Conservation (phyloP, 805 yeast species). For the Wickerhamiella bombiphila region DNA sequence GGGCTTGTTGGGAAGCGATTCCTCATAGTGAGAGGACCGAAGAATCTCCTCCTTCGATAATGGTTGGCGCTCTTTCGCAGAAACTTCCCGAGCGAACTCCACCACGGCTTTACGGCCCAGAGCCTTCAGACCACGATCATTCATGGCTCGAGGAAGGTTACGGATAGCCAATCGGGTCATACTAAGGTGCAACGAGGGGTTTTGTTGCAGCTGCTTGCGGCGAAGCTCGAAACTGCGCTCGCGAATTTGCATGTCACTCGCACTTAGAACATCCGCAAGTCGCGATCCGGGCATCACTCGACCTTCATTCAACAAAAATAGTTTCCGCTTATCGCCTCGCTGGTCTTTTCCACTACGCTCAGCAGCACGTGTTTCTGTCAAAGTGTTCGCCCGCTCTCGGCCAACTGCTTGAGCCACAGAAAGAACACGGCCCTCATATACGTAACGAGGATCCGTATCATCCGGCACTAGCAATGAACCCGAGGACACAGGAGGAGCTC, state of each 20-base stretch:
- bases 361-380: constrained; percentile 57
- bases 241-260: constrained; percentile 70
- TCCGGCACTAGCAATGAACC: constrained; percentile 70
- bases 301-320: constrained; percentile 86
- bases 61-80: constrained; percentile 59
- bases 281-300: constrained; percentile 70
- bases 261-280: constrained; percentile 52
- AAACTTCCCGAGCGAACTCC: constrained; percentile 82
- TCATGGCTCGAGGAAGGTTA: constrained; percentile 87
- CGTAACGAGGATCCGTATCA: constrained; percentile 75
- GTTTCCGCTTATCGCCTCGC: constrained; percentile 68
- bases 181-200: constrained; percentile 85
- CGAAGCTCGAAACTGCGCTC: constrained; percentile 76
- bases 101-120: constrained; percentile 91
- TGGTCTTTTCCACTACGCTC: constrained; percentile 76
- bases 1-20: constrained; percentile 36
- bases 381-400: constrained; percentile 60
- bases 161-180: constrained; percentile 88
- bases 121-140: constrained; percentile 74
- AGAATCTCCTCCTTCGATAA: constrained; percentile 75
- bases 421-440: constrained; percentile 81
- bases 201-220: constrained; percentile 77
- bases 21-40: constrained; percentile 62
- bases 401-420: constrained; percentile 77
- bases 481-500: constrained; percentile 63